phyloP scores from a whole-genome alignment of 306 rosid species.

The Abrus pulchellus region DNA sequence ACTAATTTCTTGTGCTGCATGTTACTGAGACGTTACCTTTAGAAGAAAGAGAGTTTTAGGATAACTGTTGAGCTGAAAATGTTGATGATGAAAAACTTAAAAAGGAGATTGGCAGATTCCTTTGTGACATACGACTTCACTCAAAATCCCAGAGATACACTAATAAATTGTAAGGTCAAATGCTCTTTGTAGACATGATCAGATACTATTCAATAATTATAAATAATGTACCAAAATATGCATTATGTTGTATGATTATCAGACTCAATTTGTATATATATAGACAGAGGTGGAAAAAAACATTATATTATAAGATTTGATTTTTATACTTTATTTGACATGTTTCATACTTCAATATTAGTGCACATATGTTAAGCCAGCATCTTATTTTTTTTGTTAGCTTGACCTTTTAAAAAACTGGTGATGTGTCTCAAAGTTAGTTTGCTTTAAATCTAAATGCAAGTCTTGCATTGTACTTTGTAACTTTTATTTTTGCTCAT shows the following conservation, averaged over 20 bases:
- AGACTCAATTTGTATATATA: not conserved
- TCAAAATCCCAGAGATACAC: conserved; percentile 18
- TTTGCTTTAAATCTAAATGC: conserved; percentile 30
- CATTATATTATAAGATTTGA: conserved; percentile 5
- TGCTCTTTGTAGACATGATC: not conserved
- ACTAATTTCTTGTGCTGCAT: conserved; percentile 7
- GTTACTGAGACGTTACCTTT: conserved; percentile 29
- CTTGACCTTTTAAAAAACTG: conserved; percentile 24
- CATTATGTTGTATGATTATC: conserved; percentile 16
- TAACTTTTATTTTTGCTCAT: conserved; percentile 12
- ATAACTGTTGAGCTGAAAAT: conserved; percentile 22
- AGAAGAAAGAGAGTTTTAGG: conserved; percentile 31
- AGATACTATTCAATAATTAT: not conserved
- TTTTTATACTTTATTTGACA: conserved; percentile 38
- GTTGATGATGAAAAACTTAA: conserved; percentile 35
- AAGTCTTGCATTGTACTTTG: conserved; percentile 12
- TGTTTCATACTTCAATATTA: conserved; percentile 42
- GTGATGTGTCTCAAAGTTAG: conserved; percentile 16
- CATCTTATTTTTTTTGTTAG: not conserved
- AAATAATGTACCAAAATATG: conserved; percentile 7
- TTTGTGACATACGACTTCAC: conserved; percentile 18
- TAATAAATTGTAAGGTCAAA: conserved; percentile 11
- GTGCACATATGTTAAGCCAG: conserved; percentile 25
- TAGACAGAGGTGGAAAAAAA: conserved; percentile 11
- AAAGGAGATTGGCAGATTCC: conserved; percentile 36